Evolutionary conservation across 106 monocot genomes (phyloP).

Genomic region (Dactylorhiza incarnata): DNA sequence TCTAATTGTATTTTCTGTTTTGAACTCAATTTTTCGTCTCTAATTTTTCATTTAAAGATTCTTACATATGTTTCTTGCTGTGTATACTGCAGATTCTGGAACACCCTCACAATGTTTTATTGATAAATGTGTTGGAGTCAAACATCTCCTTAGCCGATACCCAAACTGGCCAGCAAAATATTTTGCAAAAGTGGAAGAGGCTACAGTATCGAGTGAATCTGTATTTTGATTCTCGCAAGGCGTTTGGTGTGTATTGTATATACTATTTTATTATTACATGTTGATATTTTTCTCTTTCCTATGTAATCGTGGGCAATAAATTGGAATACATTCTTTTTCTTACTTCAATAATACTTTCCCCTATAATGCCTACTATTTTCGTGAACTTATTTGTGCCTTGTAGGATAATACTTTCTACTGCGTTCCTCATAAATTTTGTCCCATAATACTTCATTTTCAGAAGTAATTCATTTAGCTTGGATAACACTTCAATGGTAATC

Average conservation of each 20-base stretch:
- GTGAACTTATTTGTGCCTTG: too few species aligned
- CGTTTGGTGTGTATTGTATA: conserved; percentile 33
- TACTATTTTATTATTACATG: background rate
- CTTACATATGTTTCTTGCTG: background rate
- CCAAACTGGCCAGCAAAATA: conserved; percentile 18
- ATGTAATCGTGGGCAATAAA: too few species aligned
- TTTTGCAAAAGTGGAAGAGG: conserved; percentile 44
- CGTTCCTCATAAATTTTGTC: too few species aligned
- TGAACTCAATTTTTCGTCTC: background rate
- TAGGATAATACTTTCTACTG: too few species aligned
- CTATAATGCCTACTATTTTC: too few species aligned
- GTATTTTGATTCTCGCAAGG: conserved; percentile 70
- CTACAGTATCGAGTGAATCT: conserved; percentile 60
- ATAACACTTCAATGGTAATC: too few species aligned
- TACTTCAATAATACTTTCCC: too few species aligned
- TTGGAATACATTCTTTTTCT: too few species aligned
- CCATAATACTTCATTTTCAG: too few species aligned
- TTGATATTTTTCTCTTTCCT: background rate
- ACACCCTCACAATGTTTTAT: conserved; percentile 75
- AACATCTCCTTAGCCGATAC: conserved; percentile 34
- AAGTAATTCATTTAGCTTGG: too few species aligned
- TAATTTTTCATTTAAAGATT: background rate
- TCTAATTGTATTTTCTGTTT: background rate
- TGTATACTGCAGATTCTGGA: conserved; percentile 49
- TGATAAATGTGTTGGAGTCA: conserved; percentile 43